Base-by-base conservation (phyloP, 495 filamentous ascomycete genomes). In the Terfezia claveryi region DNA sequence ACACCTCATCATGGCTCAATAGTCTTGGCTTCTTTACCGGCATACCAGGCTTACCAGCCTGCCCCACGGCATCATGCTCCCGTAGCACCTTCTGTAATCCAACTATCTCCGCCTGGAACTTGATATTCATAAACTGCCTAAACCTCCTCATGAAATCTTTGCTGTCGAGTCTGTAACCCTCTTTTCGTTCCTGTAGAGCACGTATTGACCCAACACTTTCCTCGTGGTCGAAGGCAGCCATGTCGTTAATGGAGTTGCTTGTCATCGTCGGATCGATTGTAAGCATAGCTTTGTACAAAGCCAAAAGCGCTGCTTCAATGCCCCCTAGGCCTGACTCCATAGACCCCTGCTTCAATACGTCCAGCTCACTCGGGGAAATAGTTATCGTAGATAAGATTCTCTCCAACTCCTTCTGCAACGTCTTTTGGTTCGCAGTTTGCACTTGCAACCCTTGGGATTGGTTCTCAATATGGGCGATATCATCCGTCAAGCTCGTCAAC, bases 391-490 rank as follows among this genome's bases (percentile, higher is more conserved):
- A 79, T 49, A 98, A 71, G 16, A 98, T 70, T 7, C 71, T 74
- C 60, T 88, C 77, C 4, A 98, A 73, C 66, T 98, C 91, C 50
- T 78, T 84, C 64, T 87, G 85, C 27, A 98, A 75, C 37, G 93
- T 76, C 68, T 92, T 94, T 68, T 98, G 92, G 62, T 98, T 98
- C 20, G 92, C 87, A 17, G 89, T 86, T 66, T 95, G 89, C 17
- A 98, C 87, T 63, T 96, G 92, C 23, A 98, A 68, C 69, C 91
- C 92, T 69, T 96, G 88, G 6, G 85, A 87, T 65, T 96, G 91
- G 9, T 92, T 85, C 70, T 98, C 91, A 53, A 98, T 95, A 63
- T 89, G 95, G 7, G 87, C 79, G 49, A 98, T 87, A 68, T 98
- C 91, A 37, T 95, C 88, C 54, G 88, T 85, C 3, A 98, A 73